Evolutionary conservation across 495 filamentous ascomycete species (phyloP).

Genomic region (Aspergillus avenaceus): DNA sequence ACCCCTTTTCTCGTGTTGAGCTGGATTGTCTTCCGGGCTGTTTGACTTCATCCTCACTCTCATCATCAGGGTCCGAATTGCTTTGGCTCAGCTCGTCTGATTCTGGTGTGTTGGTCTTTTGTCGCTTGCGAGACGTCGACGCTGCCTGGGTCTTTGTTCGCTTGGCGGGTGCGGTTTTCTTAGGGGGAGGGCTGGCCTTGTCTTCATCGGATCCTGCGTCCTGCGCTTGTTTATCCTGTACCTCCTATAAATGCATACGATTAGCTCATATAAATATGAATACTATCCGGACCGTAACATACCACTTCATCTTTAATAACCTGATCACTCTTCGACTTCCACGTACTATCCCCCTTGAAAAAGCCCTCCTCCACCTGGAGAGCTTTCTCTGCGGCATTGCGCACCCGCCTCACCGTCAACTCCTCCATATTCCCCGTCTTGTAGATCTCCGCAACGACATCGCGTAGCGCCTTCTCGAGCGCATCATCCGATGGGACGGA

Average conservation of each 20-base stretch:
- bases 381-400: conserved; percentile 61
- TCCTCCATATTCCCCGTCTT: conserved; percentile 52
- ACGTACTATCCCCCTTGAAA: conserved; percentile 57
- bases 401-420: conserved; percentile 74
- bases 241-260: conserved; percentile 12
- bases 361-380: conserved; percentile 64
- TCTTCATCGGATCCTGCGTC: conserved; percentile 5
- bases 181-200: conserved; percentile 12
- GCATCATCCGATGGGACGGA: conserved; percentile 27
- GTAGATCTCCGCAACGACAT: conserved; percentile 55
- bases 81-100: conserved; percentile 26
- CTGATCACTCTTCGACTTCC: conserved; percentile 77
- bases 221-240: conserved; percentile 25
- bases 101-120: conserved; percentile 28
- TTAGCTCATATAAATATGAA: no score
- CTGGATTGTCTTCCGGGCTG: conserved; percentile 17
- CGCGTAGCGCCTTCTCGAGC: conserved; percentile 54
- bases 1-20: conserved; percentile 19
- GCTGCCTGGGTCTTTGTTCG: conserved; percentile 18
- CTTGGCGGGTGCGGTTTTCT: conserved; percentile 25
- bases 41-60: conserved; percentile 25
- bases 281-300: no score
- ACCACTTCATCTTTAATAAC: conserved; percentile 71
- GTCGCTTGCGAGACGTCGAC: conserved; percentile 31
- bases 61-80: conserved; percentile 10